Conservation (phyloP, 768 basidiomycete species). For the Russula sp. region DNA sequence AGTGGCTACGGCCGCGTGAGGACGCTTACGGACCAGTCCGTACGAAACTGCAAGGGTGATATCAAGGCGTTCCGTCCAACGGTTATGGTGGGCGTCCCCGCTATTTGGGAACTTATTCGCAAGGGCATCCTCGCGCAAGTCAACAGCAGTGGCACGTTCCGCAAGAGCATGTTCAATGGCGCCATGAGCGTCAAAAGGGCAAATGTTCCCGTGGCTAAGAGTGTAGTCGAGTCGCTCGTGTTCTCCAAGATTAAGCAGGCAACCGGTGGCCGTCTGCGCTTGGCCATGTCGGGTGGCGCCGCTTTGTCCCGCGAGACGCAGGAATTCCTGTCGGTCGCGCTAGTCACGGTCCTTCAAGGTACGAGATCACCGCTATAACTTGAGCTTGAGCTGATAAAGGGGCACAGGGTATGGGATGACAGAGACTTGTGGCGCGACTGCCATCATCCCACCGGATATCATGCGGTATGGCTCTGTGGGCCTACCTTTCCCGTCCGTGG, state of each 20-base stretch:
- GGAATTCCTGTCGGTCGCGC: constrained; percentile 77
- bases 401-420: constrained; percentile 88
- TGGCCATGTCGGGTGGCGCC: constrained; percentile 83
- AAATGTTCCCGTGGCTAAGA: constrained; percentile 59
- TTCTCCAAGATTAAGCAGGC: constrained; percentile 73
- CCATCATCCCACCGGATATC: constrained; percentile 80
- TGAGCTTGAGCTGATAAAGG: not conserved
- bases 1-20: constrained; percentile 91
- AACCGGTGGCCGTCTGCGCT: constrained; percentile 83
- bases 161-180: constrained; percentile 74
- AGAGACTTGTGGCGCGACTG: constrained; percentile 91
- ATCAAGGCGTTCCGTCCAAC: constrained; percentile 76
- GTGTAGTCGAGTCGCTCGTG: constrained; percentile 71
- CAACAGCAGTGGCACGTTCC: constrained; percentile 59
- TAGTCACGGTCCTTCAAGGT: constrained; percentile 89
- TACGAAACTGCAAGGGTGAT: constrained; percentile 86
- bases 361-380: constrained; percentile 24
- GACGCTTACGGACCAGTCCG: constrained; percentile 93
- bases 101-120: constrained; percentile 95
- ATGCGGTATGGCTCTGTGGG: constrained; percentile 77
- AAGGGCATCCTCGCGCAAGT: constrained; percentile 91
- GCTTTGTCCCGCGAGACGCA: constrained; percentile 84
- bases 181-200: constrained; percentile 75
- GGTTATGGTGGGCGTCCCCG: constrained; percentile 94
- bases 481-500: constrained; percentile 81